These are phyloP conservation scores for Alternaria arbusti DNA, from an alignment of 2,329 filamentous ascomycete genomes.

Conservation along the genomic window DNA sequence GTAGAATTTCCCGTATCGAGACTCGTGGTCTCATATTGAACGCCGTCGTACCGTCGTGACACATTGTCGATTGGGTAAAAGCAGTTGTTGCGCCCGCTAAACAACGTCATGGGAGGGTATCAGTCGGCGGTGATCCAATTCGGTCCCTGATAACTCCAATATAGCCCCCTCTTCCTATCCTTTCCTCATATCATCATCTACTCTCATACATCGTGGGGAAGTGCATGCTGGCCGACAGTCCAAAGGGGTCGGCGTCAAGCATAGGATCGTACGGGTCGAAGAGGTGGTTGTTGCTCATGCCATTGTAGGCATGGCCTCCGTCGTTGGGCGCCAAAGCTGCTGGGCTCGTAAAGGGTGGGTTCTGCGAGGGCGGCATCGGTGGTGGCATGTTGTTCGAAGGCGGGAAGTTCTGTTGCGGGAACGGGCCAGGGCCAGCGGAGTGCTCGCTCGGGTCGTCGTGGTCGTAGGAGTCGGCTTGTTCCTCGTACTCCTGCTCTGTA, in stretches of 20 bases:
- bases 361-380: conserved; percentile 46
- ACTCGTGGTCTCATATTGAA: conserved; percentile 19
- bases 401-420: conserved; percentile 62
- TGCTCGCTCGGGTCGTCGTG: conserved; percentile 73
- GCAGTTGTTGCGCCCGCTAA: conserved; percentile 39
- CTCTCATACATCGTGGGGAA: conserved; percentile 77
- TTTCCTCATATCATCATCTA: conserved; percentile 37
- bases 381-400: conserved; percentile 51
- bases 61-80: conserved; percentile 13
- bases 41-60: conserved; percentile 32
- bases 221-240: conserved; percentile 91
- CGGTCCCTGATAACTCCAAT: conserved; percentile 4
- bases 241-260: conserved; percentile 91
- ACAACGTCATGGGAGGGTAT: conserved; percentile 31
- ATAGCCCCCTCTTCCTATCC: conserved; percentile 13
- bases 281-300: conserved; percentile 58
- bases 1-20: conserved; percentile 20
- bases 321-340: conserved; percentile 42
- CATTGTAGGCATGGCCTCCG: conserved; percentile 49
- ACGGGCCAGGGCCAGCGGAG: conserved; percentile 71
- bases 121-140: neutral
- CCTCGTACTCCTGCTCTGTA: conserved; percentile 97
- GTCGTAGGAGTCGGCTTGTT: conserved; percentile 86
- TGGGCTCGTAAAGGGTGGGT: conserved; percentile 43
- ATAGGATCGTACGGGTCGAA: conserved; percentile 82